Conservation (phyloP, 305 asterid genomes). For the Fraxinus nigra region DNA sequence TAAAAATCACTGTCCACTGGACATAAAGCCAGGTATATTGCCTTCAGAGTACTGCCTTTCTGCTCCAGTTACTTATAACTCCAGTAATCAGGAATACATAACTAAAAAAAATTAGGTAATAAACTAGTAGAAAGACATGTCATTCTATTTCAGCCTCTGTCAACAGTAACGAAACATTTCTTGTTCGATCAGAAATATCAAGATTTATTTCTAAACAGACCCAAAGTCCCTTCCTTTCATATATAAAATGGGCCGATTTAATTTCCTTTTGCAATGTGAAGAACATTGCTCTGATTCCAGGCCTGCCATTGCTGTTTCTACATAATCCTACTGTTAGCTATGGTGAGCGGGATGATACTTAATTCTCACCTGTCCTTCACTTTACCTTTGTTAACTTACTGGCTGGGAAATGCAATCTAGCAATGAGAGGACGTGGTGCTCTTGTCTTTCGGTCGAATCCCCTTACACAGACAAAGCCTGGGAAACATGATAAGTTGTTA, state of each 20-base stretch:
- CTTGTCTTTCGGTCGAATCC: conserved; percentile 80
- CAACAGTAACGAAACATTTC: not conserved
- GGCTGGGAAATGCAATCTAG: conserved; percentile 90
- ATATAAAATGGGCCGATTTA: not conserved
- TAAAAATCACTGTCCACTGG: not conserved
- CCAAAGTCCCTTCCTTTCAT: not conserved
- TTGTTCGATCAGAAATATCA: not conserved
- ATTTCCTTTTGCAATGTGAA: not conserved
- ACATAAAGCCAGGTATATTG: not conserved
- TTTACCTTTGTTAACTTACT: conserved; percentile 61
- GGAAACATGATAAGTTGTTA: conserved; percentile 21
- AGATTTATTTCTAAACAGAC: not conserved
- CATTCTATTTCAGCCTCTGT: not conserved
- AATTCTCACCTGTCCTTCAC: conserved; percentile 50
- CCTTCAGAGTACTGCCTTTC: not conserved
- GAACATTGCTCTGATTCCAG: not conserved
- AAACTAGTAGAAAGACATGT: not conserved
- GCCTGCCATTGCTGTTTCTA: not conserved
- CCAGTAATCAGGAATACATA: not conserved
- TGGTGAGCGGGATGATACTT: not conserved
- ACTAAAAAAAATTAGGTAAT: not conserved
- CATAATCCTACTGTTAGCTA: not conserved
- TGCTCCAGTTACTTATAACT: not conserved
- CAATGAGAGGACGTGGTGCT: conserved; percentile 87
- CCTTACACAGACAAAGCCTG: conserved; percentile 92